Evolutionary conservation across 495 filamentous ascomycete genomes (phyloP).

Genomic region (Aspergillus baeticus): DNA sequence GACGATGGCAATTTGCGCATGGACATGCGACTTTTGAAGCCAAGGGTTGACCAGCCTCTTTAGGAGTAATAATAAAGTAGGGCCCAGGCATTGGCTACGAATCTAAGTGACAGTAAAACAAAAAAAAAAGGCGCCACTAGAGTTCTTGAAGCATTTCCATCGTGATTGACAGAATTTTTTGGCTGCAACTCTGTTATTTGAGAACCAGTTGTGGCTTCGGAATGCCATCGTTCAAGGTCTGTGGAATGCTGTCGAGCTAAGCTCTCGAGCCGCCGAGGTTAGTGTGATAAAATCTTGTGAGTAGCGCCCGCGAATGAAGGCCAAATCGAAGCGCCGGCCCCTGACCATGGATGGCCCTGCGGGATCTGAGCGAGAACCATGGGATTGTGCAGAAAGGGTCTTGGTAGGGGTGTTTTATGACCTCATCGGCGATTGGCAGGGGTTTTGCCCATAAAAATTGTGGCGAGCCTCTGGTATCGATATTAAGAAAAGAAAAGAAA

Average conservation of each 20-base stretch:
- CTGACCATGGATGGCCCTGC: slow-evolving; percentile 17
- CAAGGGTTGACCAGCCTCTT: background rate
- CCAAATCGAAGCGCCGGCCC: slow-evolving; percentile 2
- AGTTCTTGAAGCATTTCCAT: too few species aligned
- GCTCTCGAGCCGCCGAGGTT: background rate
- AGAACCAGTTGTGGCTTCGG: too few species aligned
- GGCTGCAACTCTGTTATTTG: too few species aligned
- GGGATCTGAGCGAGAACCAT: slow-evolving; percentile 24
- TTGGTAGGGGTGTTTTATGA: background rate
- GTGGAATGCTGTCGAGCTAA: background rate
- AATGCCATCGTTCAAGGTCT: too few species aligned
- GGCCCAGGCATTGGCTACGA: too few species aligned
- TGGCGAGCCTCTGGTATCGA: too few species aligned
- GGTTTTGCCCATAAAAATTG: too few species aligned
- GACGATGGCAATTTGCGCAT: background rate
- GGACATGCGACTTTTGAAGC: background rate
- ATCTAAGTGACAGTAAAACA: too few species aligned
- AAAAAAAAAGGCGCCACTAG: too few species aligned
- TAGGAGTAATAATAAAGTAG: background rate
- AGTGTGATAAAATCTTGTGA: too few species aligned
- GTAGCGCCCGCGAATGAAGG: background rate
- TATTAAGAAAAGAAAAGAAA: background rate
- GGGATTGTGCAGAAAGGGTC: slow-evolving; percentile 5
- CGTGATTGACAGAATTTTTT: too few species aligned
- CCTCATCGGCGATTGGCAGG: too few species aligned